A percentile compares a stretch with the other conserved stretches of the same genome.
Evolutionary conservation across 1,284 basidiomycete species (phyloP).

Genomic region (Prillingera fragicola): DNA sequence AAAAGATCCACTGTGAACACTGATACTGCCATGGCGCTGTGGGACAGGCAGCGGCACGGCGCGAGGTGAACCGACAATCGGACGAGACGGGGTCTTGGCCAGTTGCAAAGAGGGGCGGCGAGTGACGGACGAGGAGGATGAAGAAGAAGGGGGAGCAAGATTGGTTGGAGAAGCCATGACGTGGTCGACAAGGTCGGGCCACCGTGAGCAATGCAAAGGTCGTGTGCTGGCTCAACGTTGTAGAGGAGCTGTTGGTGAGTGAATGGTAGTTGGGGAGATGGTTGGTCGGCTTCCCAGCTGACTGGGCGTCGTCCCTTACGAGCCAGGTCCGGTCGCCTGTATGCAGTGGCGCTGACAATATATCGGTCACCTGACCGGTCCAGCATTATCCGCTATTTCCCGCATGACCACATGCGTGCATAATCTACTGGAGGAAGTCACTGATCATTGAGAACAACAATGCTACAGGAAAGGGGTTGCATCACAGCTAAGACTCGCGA

Average conservation of each 20-base stretch:
- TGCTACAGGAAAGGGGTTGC: too few species aligned
- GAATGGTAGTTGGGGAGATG: background rate
- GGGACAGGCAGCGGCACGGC: constrained; percentile 23
- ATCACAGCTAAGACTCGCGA: too few species aligned
- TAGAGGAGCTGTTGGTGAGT: too few species aligned
- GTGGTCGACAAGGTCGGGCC: too few species aligned
- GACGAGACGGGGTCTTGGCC: constrained; percentile 8
- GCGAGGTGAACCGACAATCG: constrained; percentile 15
- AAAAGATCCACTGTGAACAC: constrained; percentile 16
- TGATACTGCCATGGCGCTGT: constrained; percentile 22
- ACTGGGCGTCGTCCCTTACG: too few species aligned
- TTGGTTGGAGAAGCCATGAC: background rate
- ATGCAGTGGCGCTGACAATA: background rate
- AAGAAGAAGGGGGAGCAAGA: background rate
- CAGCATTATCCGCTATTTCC: too few species aligned
- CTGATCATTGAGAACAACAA: too few species aligned
- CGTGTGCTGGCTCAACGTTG: too few species aligned
- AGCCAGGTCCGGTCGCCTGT: too few species aligned
- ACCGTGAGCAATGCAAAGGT: too few species aligned
- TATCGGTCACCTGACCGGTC: constrained; percentile 1
- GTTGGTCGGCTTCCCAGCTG: background rate
- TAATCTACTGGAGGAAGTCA: too few species aligned
- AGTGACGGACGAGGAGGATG: background rate
- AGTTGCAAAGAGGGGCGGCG: constrained; percentile 17
- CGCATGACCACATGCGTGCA: too few species aligned